Evolutionary conservation across 1,284 basidiomycete genomes (phyloP).

Genomic region (Malassezia restricta): DNA sequence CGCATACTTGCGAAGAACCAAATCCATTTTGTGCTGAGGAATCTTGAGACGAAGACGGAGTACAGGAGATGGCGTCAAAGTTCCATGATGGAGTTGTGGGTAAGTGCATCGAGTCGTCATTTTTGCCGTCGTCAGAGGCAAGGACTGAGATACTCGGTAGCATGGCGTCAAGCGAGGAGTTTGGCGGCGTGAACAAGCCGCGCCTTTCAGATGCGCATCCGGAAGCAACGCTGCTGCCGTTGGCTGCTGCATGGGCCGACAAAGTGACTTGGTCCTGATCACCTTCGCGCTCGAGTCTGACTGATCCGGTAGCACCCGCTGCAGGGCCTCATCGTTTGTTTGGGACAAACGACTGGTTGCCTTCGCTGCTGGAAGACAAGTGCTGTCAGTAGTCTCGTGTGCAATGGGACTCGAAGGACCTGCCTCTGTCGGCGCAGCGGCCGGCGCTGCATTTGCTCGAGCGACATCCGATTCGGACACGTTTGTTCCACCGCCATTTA

Average conservation of each 20-base stretch:
- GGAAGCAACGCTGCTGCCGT: slow-evolving; percentile 33
- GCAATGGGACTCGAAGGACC: slow-evolving; percentile 15
- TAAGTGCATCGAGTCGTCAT: not conserved
- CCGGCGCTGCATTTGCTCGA: slow-evolving; percentile 27
- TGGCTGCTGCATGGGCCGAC: slow-evolving; percentile 20
- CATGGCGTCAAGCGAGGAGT: not conserved
- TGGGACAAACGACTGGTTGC: slow-evolving; percentile 27
- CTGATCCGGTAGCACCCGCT: slow-evolving; percentile 31
- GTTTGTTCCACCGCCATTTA: not conserved
- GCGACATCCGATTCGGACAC: not conserved
- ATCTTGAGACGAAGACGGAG: slow-evolving; percentile 28
- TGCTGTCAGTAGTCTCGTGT: slow-evolving; percentile 22
- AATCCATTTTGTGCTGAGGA: slow-evolving; percentile 5
- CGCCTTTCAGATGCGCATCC: not conserved
- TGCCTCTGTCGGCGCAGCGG: slow-evolving; percentile 20
- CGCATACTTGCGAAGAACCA: not conserved
- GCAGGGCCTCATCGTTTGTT: slow-evolving; percentile 29
- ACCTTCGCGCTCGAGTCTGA: slow-evolving; percentile 15
- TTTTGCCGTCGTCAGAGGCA: not conserved
- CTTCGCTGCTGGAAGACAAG: slow-evolving; percentile 46
- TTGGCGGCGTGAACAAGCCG: slow-evolving; percentile 3
- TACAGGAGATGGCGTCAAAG: not conserved
- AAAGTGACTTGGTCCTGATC: slow-evolving; percentile 9
- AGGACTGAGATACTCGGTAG: not conserved
- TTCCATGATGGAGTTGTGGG: not conserved